Conservation (phyloP, 1,284 basidiomycete genomes). For the Boletus hoseneyae region DNA sequence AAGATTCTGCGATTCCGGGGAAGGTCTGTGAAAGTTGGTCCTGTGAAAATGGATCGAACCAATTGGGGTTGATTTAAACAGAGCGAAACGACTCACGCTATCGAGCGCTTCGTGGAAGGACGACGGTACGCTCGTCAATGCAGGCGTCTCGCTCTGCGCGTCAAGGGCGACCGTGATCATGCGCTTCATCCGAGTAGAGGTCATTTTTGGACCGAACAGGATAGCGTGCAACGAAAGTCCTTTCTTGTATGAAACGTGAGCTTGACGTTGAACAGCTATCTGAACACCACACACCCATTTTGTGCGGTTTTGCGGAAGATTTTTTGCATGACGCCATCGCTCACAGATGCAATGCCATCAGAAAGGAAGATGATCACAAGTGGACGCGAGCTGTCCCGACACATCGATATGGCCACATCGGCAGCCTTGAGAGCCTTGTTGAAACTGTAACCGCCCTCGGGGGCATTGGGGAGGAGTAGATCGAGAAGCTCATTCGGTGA, state of each 20-base stretch:
- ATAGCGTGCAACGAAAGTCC: conserved; percentile 57
- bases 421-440: conserved; percentile 39
- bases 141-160: conserved; percentile 38
- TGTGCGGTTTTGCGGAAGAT: conserved; percentile 41
- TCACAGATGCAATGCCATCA: conserved; percentile 41
- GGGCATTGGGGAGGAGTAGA: conserved; percentile 34
- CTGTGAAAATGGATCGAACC: conserved; percentile 29
- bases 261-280: neutral
- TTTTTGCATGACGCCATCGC: conserved; percentile 37
- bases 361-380: conserved; percentile 61
- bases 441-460: conserved; percentile 47
- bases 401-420: conserved; percentile 37
- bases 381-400: conserved; percentile 52
- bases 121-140: conserved; percentile 37
- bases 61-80: too few species aligned
- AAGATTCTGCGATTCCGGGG: conserved; percentile 55
- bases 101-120: conserved; percentile 52
- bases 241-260: conserved; percentile 36
- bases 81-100: conserved; percentile 35
- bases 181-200: conserved; percentile 34
- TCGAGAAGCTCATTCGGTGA: conserved; percentile 45
- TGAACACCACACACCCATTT: conserved; percentile 40
- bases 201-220: conserved; percentile 46
- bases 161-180: conserved; percentile 54
- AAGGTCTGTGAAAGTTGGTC: conserved; percentile 55